Evolutionary conservation across 495 filamentous ascomycete genomes (phyloP).

Genomic region (Penicillium crystallinum): DNA sequence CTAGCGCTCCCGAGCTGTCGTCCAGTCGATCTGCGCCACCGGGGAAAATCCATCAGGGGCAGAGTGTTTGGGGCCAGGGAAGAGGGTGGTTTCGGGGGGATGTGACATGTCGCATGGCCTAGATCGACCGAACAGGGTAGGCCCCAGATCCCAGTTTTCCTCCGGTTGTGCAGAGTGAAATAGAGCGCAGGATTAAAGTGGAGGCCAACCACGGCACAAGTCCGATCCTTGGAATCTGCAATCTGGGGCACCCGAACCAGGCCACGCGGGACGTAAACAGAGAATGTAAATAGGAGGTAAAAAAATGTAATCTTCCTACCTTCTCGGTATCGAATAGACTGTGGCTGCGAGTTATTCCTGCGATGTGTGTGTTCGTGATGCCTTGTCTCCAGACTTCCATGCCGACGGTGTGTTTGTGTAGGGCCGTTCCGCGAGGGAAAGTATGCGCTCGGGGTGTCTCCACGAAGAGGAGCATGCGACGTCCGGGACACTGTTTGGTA

Average conservation of each 20-base stretch:
- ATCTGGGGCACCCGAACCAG: conserved; percentile 18
- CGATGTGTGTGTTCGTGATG: conserved; percentile 19
- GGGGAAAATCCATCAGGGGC: conserved; percentile 23
- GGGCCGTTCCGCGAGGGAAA: conserved; percentile 16
- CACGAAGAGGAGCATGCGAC: conserved; percentile 11
- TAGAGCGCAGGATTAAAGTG: conserved; percentile 11
- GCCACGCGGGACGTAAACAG: conserved; percentile 6
- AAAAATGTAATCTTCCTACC: conserved; percentile 20
- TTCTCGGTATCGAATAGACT: conserved; percentile 23
- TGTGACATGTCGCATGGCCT: not conserved
- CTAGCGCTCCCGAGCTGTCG: conserved; percentile 39
- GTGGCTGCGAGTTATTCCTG: conserved; percentile 23
- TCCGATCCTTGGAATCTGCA: conserved; percentile 20
- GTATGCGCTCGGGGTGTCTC: conserved; percentile 15
- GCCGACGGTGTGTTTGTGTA: conserved; percentile 17
- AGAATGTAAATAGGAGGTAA: not conserved
- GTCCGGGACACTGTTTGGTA: conserved; percentile 10
- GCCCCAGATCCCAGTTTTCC: not conserved
- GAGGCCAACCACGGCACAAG: conserved; percentile 24
- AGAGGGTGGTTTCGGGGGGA: conserved; percentile 8
- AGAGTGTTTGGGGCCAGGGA: not conserved
- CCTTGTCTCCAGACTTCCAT: conserved; percentile 22
- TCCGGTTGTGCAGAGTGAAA: not conserved
- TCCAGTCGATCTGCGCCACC: conserved; percentile 36
- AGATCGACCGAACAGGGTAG: no score